Evolutionary conservation across 805 yeast species (phyloP), one percentile per base, ranked within the genome.

Genomic region (Metschnikowia similis): DNA sequence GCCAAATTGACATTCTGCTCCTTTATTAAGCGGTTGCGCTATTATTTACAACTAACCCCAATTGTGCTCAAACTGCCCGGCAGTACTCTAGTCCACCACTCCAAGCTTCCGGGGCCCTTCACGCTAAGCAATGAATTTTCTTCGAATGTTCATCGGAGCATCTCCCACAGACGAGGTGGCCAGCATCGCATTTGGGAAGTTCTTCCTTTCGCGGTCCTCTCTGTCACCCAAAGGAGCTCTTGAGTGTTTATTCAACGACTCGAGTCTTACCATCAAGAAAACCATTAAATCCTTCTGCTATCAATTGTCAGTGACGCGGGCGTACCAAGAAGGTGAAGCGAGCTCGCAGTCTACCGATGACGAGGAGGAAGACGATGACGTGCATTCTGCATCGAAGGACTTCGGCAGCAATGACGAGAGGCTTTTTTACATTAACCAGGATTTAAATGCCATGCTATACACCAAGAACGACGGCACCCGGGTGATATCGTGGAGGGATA

Each of bases 201-300:
- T 92, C 42, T 87, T 76, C 61, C 73, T 92, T 41, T 77, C 86
- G 14, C 73, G 98, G 44, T 76, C 87, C 1, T 86, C 87, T 6
- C 77, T 75, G 21, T 87, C 96, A 2, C 97, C 97, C 10, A 89
- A 89, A 64, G 91, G 96, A 8, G 90, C 83, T 27, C 73, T 83
- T 34, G 97, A 94, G 66, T 85, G 91, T 59, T 73, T 89, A 17
- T 91, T 83, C 66, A 84, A 82, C 51, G 96, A 89, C 57, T 91
- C 96, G 1, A 82, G 82, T 35, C 82, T 92, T 11, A 71, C 84
- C 2, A 82, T 92, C 44, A 75, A 89, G 37, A 82, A 81, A 52
- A 82, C 91, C 1, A 74, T 87, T 3, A 76, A 82, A 6, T 84
- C 84, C 11, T 85, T 70, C 60, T 77, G 79, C 57, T 87, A 84